phyloP scores from a whole-genome alignment of 345 rosid genomes.

The Tarenaya hassleriana region DNA sequence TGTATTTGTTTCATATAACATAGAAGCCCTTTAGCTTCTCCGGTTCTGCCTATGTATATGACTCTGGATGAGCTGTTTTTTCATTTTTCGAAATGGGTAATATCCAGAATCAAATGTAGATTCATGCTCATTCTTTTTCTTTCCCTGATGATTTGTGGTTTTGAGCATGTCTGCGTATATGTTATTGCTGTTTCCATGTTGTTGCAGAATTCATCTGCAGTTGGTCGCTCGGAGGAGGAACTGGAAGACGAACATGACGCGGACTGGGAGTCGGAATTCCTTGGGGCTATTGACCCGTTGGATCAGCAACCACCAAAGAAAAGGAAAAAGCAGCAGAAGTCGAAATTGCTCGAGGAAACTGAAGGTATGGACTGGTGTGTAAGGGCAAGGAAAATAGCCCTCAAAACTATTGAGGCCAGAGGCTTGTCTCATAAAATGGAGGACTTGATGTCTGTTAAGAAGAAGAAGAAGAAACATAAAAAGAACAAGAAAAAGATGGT shows the following conservation, averaged over 20 bases:
- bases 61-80: too few species aligned
- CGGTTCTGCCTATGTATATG: too few species aligned
- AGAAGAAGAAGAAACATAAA: conserved; percentile 51
- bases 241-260: conserved; percentile 24
- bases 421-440: conserved; percentile 51
- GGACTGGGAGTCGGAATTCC: conserved; percentile 71
- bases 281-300: conserved; percentile 66
- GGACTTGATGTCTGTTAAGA: conserved; percentile 45
- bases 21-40: too few species aligned
- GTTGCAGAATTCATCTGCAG: conserved; percentile 18
- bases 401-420: conserved; percentile 66
- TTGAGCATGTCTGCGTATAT: background rate
- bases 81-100: too few species aligned
- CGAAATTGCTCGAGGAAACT: conserved; percentile 42
- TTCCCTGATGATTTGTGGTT: background rate
- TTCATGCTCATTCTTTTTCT: conserved; percentile 1
- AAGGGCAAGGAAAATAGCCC: conserved; percentile 69
- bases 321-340: conserved; percentile 43
- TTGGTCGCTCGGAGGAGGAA: conserved; percentile 23
- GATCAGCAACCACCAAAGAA: conserved; percentile 52
- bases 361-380: conserved; percentile 94
- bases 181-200: background rate
- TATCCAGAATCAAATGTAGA: too few species aligned
- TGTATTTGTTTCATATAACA: too few species aligned
- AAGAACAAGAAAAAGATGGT: conserved; percentile 38